Evolutionary conservation across 352 stramenopile species (phyloP), one percentile per base, ranked within the genome.

Genomic region (Pythium graminicola): DNA sequence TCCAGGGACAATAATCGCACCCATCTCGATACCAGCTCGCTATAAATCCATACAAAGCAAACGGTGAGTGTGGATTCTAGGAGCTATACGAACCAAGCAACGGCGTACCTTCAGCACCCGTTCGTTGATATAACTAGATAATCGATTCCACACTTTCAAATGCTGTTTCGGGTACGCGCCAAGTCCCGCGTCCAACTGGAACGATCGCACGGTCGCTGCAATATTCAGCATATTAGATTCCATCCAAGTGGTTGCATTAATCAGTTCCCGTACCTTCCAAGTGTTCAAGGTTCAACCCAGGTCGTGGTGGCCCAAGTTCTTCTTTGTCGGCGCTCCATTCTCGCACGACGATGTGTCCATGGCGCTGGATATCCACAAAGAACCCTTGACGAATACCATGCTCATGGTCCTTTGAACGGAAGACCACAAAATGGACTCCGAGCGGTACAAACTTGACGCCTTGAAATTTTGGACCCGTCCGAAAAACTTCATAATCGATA

Each of bases 401-500:
- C 43, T 89, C 76, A 31, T 90, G 79, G 46, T 89, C 78, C 7
- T 67, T 69, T 16, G 83, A 76, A 9, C 78, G 76, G 60, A 89
- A 94, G 16, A 94, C 64, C 4, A 94, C 79, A 35, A 94, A 85
- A 57, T 94, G 83, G 20, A 91, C 50, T 29, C 83, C 83, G 17
- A 87, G 42, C 35, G 83, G 83, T 29, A 94, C 60, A 43, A 94
- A 88, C 60, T 94, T 94, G 54, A 94, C 77, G 52, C 83, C 83
- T 40, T 85, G 72, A 54, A 94, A 94, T 47, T 83, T 81, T 3
- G 69, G 36, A 3, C 80, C 83, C 1, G 81, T 91, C 47, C 83
- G 78, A 56, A 91, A 94, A 14, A 90, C 70, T 50, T 92, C 77
- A 58, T 94, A 94, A 66, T 94, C 83, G 42, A 94, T 66, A 48